These are phyloP conservation scores for Cryptococcus neoformans DNA, from an alignment of 1,284 basidiomycete species.

Conservation along the genomic window DNA sequence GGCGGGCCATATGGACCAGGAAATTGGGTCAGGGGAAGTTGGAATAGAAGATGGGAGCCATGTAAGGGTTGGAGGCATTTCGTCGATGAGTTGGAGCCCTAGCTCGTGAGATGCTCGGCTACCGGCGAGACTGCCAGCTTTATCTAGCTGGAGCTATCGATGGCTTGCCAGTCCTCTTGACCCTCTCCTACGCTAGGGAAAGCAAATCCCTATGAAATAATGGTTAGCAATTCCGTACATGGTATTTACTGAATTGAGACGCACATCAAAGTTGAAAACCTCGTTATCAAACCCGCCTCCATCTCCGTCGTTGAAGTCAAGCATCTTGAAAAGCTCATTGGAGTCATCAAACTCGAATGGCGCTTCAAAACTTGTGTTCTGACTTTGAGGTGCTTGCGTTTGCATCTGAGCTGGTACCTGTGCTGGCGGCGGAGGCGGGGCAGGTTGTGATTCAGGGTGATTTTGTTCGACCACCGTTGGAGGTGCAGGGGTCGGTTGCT, in stretches of 20 bases:
- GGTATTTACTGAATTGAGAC: background rate
- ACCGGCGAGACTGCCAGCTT: no score
- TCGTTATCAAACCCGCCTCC: constrained; percentile 3
- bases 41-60: no score
- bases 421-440: background rate
- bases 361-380: constrained; percentile 2
- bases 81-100: no score
- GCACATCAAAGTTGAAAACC: constrained; percentile 14
- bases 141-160: no score
- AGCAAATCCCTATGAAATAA: background rate
- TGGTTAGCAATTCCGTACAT: background rate
- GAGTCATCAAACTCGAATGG: constrained; percentile 9
- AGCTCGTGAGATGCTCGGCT: no score
- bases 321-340: constrained; percentile 10
- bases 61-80: no score
- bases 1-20: no score
- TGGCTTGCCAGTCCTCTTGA: background rate
- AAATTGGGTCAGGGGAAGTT: no score
- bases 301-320: constrained; percentile 6
- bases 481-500: background rate
- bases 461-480: background rate
- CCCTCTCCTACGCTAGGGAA: background rate
- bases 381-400: background rate
- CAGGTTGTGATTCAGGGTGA: background rate
- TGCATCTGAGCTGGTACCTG: background rate